Conservation (phyloP, 106 monocot genomes). For the Dioscorea zingiberensis region DNA sequence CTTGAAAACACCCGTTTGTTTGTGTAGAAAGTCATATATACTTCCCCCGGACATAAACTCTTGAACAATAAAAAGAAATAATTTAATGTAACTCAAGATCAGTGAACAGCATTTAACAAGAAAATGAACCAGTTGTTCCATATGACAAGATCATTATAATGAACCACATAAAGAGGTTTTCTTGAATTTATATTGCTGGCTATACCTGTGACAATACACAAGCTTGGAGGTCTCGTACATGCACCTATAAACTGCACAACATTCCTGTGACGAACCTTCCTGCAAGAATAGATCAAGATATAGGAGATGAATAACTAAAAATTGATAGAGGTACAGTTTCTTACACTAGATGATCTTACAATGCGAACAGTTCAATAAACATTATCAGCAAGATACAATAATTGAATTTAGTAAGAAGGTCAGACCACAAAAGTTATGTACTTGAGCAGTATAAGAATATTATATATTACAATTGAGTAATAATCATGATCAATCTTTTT, state of each 20-base stretch:
- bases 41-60: constrained; percentile 96
- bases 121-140: neutral
- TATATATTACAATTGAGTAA: no score
- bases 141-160: no score
- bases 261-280: constrained; percentile 85
- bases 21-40: constrained; percentile 88
- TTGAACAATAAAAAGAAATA: constrained; percentile 20
- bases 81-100: neutral
- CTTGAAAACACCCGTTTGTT: constrained; percentile 68
- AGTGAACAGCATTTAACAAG: constrained; percentile 2
- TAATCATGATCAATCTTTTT: no score
- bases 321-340: neutral
- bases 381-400: no score
- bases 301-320: neutral
- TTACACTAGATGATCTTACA: neutral
- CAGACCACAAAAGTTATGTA: no score
- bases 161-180: no score
- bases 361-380: no score
- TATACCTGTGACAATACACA: constrained; percentile 92
- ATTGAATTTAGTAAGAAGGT: no score
- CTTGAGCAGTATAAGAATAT: no score
- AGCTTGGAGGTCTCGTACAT: constrained; percentile 54
- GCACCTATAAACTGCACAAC: constrained; percentile 95
- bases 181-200: no score
- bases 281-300: constrained; percentile 18